These are phyloP conservation scores for Puccinia coronata DNA, from an alignment of 1,284 basidiomycete genomes.

Conservation along the genomic window DNA sequence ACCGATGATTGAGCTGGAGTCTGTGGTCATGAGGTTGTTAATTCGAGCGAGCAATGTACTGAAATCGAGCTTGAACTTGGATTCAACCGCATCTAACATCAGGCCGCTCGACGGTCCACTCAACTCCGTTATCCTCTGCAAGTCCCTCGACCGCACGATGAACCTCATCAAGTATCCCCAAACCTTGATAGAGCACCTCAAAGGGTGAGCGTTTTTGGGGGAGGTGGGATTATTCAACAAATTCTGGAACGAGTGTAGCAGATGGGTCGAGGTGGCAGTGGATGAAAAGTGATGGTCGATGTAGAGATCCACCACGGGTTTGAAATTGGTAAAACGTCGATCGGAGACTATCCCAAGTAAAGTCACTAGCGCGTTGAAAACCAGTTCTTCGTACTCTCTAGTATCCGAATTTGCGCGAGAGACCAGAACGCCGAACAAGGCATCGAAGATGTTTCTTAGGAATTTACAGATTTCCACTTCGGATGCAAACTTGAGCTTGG, in stretches of 20 bases:
- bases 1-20: slow-evolving; percentile 80
- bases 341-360: slow-evolving; percentile 81
- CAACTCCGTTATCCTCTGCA: slow-evolving; percentile 75
- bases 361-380: slow-evolving; percentile 86
- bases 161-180: slow-evolving; percentile 97
- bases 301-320: slow-evolving; percentile 87
- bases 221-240: slow-evolving; percentile 74
- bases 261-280: slow-evolving; percentile 71
- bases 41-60: slow-evolving; percentile 75
- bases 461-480: slow-evolving; percentile 79
- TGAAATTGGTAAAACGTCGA: slow-evolving; percentile 89
- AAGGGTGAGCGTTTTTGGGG: slow-evolving; percentile 71
- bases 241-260: slow-evolving; percentile 81
- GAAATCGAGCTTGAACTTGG: slow-evolving; percentile 76
- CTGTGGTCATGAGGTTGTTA: slow-evolving; percentile 82
- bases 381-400: slow-evolving; percentile 78
- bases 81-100: slow-evolving; percentile 65
- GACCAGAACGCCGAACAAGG: slow-evolving; percentile 84
- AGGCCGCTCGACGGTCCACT: slow-evolving; percentile 50
- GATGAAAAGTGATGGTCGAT: slow-evolving; percentile 80
- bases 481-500: slow-evolving; percentile 74
- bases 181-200: slow-evolving; percentile 88
- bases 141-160: slow-evolving; percentile 79
- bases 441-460: slow-evolving; percentile 79
- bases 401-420: slow-evolving; percentile 69